Evolutionary conservation across 2,329 filamentous ascomycete genomes (phyloP), one percentile per base, ranked within the genome.

Genomic region (Fusarium torulosum): DNA sequence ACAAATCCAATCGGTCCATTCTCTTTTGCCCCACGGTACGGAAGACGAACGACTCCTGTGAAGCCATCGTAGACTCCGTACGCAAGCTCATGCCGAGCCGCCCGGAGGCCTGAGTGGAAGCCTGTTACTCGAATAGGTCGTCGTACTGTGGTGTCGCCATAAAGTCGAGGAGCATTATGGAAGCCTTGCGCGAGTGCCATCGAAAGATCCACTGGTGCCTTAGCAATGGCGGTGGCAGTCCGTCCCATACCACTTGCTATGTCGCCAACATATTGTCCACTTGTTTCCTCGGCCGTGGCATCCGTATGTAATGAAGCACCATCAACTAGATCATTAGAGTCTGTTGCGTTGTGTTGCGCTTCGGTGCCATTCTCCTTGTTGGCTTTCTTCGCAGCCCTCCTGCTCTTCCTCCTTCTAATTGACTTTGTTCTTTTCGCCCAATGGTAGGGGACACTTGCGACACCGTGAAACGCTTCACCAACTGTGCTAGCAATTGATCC

Each of bases 141-240:
- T 5, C 90, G 84, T 3, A 92, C 90, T 2, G 89, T 91, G 47
- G 87, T 84, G 70, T 92, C 90, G 15, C 89, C 90, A 68, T 92
- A 92, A 0, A 92, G 81, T 3, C 88, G 84, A 2, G 90, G 90
- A 0, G 88, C 88, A 66, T 92, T 92, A 74, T 91, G 89, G 66
- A 91, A 91, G 2, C 89, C 90, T 72, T 91, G 88, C 2, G 88
- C 87, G 3, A 91, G 74, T 0, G 88, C 87, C 40, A 91, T 77
- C 0, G 85, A 82, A 4, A 91, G 75, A 69, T 90, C 84, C 66
- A 90, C 85, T 0, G 90, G 90, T 0, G 87, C 85, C 62, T 80
- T 82, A 8, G 81, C 82, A 6, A 90, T 76, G 6, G 87, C 85
- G 3, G 79, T 74, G 0, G 83, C 83, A 0, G 86, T 83, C 66